Evolutionary conservation across 306 rosid genomes (phyloP), one percentile per base, ranked within the genome.

Genomic region (Abrus pulchellus): DNA sequence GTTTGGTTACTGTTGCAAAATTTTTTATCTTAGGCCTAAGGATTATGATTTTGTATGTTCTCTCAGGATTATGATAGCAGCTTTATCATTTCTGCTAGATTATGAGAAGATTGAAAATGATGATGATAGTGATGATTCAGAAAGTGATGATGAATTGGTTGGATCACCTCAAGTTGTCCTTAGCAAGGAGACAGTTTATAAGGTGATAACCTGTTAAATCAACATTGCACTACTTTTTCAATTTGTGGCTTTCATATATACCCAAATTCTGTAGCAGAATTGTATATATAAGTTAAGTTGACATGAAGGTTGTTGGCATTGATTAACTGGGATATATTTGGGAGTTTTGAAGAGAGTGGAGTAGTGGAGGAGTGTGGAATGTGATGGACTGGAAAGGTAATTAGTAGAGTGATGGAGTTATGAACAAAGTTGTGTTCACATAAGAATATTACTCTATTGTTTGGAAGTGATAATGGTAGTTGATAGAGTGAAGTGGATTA

Each of bases 61-160:
- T 41, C 54, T 47, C 86, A 93, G 99, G 97, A 94, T 94, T 80
- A 90, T 94, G 99, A 89, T 90, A 81, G 92, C 97, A 4, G 57
- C 93, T 61, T 67, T 94, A 33, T 86, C 87, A 30, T 89, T 91
- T 90, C 94, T 94, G 69, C 94, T 94, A 70, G 94, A 91, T 88
- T 92, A 90, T 30, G 99, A 94, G 86, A 94, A 91, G 91, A 89
- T 94, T 81, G 91, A 86, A 85, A 84, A 87, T 0, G 80, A 78
- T 47, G 92, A 87, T 20, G 94, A 89, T 49, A 93, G 99, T 79
- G 97, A 92, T 77, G 94, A 83, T 72, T 84, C 91, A 12, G 76
- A 82, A 30, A 86, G 91, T 64, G 97, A 93, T 36, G 93, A 91
- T 43, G 97, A 94, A 33, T 29, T 4, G 52, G 61, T 91, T 29